Evolutionary conservation across 441 rosid genomes (phyloP), one percentile per base, ranked within the genome.

Genomic region (Euphorbia schlechtendalii): DNA sequence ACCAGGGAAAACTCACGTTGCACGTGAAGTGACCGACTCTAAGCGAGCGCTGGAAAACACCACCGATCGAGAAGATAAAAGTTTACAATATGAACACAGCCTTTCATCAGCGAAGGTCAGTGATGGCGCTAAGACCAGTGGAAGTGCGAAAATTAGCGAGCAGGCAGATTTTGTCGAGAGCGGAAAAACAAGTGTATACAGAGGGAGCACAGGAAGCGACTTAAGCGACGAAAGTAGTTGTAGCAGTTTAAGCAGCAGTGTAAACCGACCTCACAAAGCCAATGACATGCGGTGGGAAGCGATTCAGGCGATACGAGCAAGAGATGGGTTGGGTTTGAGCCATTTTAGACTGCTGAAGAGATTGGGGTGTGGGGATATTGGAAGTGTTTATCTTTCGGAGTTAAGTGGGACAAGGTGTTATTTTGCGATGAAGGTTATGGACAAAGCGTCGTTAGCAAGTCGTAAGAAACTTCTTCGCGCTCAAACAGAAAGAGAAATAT

Each of bases 341-440:
- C 92, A 90, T 73, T 90, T 90, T 70, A 86, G 87, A 78, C 82
- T 86, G 73, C 78, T 86, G 68, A 89, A 84, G 85, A 84, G 87
- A 71, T 65, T 90, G 71, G 96, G 96, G 17, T 84, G 92, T 66
- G 96, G 97, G 63, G 97, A 90, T 77, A 89, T 89, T 4, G 96
- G 96, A 72, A 90, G 94, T 68, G 96, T 90, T 22, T 83, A 90
- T 74, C 87, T 90, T 28, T 84, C 96, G 6, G 96, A 90, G 77
- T 77, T 90, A 73, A 85, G 73, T 40, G 97, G 97, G 65, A 85
- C 96, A 10, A 81, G 83, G 64, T 85, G 88, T 70, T 85, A 78
- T 75, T 90, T 90, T 71, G 97, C 96, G 0, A 86, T 90, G 91
- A 90, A 90, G 75, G 86, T 87, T 49, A 90, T 90, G 97, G 97